Conservation (phyloP, 495 filamentous ascomycete genomes). For the Lepidopterella palustris region DNA sequence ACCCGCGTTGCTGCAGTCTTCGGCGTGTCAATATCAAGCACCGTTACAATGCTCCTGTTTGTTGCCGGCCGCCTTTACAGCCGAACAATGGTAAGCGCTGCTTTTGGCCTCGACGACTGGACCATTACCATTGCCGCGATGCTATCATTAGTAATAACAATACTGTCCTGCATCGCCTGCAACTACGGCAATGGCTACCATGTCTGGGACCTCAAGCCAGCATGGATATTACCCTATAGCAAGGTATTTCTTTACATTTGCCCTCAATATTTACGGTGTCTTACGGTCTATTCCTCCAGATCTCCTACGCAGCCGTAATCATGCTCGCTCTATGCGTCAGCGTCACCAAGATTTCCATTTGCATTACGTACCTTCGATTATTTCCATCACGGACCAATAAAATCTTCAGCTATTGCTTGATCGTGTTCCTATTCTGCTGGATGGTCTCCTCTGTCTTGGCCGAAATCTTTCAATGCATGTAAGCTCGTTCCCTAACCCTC, state of each 20-base stretch:
- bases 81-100: neutral
- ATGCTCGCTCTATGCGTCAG: neutral
- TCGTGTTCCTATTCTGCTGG: neutral
- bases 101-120: neutral
- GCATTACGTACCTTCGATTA: conserved; percentile 3
- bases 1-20: neutral
- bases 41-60: neutral
- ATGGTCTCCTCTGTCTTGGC: neutral
- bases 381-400: neutral
- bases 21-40: neutral
- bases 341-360: neutral
- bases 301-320: neutral
- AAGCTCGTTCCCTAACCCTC: neutral
- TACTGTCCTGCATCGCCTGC: neutral
- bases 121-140: neutral
- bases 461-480: neutral
- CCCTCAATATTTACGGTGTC: neutral
- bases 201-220: neutral
- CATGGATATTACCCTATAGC: neutral
- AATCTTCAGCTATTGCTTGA: neutral
- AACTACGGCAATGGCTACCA: neutral
- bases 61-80: neutral
- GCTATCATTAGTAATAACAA: neutral
- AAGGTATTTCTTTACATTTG: neutral
- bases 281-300: neutral